phyloP scores from a whole-genome alignment of 2,329 filamentous ascomycete species.

The Paecilomyces dactylethromorphus region DNA sequence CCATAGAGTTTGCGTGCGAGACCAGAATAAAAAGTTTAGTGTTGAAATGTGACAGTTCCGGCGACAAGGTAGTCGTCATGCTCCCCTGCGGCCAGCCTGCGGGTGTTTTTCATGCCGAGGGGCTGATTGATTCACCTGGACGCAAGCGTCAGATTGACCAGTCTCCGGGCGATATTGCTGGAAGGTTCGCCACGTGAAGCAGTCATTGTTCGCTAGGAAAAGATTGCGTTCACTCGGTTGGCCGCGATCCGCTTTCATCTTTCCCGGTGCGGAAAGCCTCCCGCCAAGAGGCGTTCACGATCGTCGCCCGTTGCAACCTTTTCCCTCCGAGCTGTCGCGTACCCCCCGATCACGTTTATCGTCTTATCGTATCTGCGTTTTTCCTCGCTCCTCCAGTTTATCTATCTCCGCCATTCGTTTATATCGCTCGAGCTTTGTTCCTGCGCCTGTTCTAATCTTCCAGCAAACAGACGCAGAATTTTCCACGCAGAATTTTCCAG shows the following conservation, averaged over 20 bases:
- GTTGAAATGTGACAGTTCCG: neutral
- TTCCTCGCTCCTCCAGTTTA: slow-evolving; percentile 5
- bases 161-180: neutral
- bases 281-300: slow-evolving; percentile 3
- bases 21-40: neutral
- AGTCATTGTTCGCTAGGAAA: neutral
- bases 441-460: neutral
- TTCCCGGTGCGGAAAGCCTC: slow-evolving; percentile 8
- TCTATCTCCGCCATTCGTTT: slow-evolving; percentile 8
- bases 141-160: neutral
- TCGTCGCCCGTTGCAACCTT: neutral
- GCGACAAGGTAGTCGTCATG: neutral
- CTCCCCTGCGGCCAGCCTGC: neutral
- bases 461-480: slow-evolving; percentile 1
- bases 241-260: neutral
- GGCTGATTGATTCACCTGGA: neutral
- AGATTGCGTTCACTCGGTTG: neutral
- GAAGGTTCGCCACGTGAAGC: neutral
- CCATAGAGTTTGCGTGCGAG: neutral
- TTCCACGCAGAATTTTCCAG: neutral
- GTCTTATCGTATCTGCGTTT: slow-evolving; percentile 12
- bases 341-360: slow-evolving; percentile 10
- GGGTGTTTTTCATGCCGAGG: neutral
- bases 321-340: slow-evolving; percentile 12
- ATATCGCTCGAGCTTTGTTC: neutral